Conservation (phyloP, 768 basidiomycete genomes). For the Leccinum pellstonianum region DNA sequence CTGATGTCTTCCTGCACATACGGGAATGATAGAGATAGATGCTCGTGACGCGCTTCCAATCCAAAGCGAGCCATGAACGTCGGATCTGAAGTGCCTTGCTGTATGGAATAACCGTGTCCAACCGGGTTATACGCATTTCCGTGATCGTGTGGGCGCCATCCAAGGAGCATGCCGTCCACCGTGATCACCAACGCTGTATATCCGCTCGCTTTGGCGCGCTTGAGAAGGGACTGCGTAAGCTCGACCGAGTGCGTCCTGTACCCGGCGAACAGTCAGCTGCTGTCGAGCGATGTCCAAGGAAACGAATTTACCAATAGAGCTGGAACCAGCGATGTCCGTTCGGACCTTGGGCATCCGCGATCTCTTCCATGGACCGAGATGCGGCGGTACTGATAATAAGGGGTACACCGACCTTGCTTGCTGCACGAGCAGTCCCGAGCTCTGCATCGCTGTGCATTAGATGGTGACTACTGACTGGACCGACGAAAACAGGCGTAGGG, state of each 20-base stretch:
- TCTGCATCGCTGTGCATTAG: constrained; percentile 46
- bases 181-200: constrained; percentile 47
- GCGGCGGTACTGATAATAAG: constrained; percentile 30
- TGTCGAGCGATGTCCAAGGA: neutral
- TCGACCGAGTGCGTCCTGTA: constrained; percentile 39
- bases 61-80: constrained; percentile 43
- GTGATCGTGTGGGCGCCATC: constrained; percentile 46
- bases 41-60: constrained; percentile 29
- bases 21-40: constrained; percentile 32
- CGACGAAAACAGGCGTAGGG: constrained; percentile 47
- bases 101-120: constrained; percentile 38
- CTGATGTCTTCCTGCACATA: constrained; percentile 33
- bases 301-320: constrained; percentile 39
- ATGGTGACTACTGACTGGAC: constrained; percentile 57
- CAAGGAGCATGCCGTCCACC: constrained; percentile 42
- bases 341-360: constrained; percentile 44
- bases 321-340: constrained; percentile 48
- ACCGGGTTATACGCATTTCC: constrained; percentile 38
- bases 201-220: constrained; percentile 41
- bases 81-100: constrained; percentile 45
- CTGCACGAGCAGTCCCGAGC: constrained; percentile 44
- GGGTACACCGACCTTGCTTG: constrained; percentile 45
- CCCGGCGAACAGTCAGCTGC: neutral
- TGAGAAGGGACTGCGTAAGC: constrained; percentile 41
- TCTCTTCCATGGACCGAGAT: constrained; percentile 49